A percentile compares a stretch with the other conserved stretches of the same genome.
These are phyloP conservation scores for Hyaloscypha hepaticicola DNA, from an alignment of 495 filamentous ascomycete genomes.

Conservation along the genomic window DNA sequence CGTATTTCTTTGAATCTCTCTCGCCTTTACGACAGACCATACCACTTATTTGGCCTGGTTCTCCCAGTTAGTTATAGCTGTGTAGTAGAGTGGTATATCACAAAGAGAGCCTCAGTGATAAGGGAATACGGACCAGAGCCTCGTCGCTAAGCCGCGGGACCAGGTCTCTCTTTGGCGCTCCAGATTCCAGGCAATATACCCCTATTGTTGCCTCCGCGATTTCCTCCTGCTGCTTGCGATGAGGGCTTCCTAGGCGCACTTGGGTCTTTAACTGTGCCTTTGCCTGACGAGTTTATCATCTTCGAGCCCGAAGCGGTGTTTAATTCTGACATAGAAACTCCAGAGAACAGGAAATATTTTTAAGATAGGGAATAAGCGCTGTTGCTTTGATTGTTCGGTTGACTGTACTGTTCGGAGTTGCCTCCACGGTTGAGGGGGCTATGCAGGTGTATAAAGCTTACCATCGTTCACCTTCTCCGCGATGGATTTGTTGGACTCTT, in stretches of 20 bases:
- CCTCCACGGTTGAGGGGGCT: slow-evolving; percentile 45
- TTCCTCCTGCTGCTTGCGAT: neutral
- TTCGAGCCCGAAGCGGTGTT: too few relatives aligned
- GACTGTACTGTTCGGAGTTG: slow-evolving; percentile 51
- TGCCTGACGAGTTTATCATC: too few relatives aligned
- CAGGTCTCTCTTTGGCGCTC: neutral
- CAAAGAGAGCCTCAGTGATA: neutral
- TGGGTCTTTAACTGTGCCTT: too few relatives aligned
- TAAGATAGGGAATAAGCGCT: too few relatives aligned
- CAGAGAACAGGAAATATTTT: too few relatives aligned
- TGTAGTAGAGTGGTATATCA: too few relatives aligned
- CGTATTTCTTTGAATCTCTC: neutral
- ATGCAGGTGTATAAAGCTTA: neutral
- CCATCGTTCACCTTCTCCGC: neutral
- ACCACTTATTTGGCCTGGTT: neutral
- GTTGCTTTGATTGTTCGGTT: slow-evolving; percentile 45
- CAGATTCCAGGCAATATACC: neutral
- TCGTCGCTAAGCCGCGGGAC: neutral
- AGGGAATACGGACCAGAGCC: neutral
- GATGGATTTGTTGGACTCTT: neutral
- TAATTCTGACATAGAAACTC: too few relatives aligned
- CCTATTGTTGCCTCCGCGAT: neutral
- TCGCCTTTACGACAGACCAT: neutral
- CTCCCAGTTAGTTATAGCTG: neutral
- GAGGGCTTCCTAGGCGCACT: too few relatives aligned